Percentiles rank a stretch among this genome's conserved stretches.
Evolutionary conservation across 257 asterid species (phyloP).

Genomic region (Fraxinus cuspidata): DNA sequence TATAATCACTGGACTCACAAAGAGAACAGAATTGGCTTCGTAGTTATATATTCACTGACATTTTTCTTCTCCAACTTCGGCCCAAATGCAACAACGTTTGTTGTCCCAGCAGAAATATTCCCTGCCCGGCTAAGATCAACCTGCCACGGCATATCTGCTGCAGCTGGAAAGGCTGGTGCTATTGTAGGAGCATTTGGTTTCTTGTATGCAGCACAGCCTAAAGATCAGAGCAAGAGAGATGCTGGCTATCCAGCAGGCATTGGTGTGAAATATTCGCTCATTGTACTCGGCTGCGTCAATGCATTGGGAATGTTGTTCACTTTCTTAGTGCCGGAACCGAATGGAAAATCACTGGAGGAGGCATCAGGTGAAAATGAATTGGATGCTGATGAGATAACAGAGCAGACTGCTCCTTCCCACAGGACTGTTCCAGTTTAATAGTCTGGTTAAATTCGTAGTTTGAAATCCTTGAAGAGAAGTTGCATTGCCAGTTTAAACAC

Average conservation of each 20-base stretch:
- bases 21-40: constrained; percentile 43
- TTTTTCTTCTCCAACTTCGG: too few species aligned
- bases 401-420: not conserved
- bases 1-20: constrained; percentile 37
- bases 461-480: not conserved
- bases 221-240: constrained; percentile 28
- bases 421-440: constrained; percentile 21
- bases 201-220: constrained; percentile 40
- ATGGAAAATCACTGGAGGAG: constrained; percentile 49
- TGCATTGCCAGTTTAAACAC: not conserved
- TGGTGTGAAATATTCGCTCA: constrained; percentile 41
- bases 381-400: constrained; percentile 19
- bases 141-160: too few species aligned
- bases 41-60: too few species aligned
- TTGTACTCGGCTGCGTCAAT: constrained; percentile 34
- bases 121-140: too few species aligned
- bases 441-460: not conserved
- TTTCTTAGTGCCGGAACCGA: constrained; percentile 46
- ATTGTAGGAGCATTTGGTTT: constrained; percentile 50
- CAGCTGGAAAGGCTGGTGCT: too few species aligned
- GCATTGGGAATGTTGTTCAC: constrained; percentile 37
- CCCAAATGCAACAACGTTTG: too few species aligned
- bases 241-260: constrained; percentile 46
- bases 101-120: too few species aligned
- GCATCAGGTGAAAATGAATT: constrained; percentile 30